Evolutionary conservation across 495 filamentous ascomycete genomes (phyloP).

Genomic region (Parachaetomium inaequale): DNA sequence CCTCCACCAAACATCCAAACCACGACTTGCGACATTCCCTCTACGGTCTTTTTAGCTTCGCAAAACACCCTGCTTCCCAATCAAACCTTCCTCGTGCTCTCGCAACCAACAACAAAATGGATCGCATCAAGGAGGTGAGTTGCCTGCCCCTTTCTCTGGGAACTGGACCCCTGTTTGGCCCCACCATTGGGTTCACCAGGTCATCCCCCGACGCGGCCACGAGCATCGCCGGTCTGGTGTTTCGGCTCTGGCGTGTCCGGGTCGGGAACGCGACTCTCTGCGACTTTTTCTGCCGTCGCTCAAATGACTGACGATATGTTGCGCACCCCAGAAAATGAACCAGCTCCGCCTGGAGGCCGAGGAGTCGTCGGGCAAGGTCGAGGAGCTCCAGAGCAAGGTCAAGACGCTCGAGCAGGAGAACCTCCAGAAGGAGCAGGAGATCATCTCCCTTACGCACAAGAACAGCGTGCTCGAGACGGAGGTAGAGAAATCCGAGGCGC

Average conservation of each 20-base stretch:
- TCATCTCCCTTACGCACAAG: constrained; percentile 88
- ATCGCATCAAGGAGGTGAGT: constrained; percentile 80
- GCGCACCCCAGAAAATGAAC: constrained; percentile 72
- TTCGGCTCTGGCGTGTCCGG: background rate
- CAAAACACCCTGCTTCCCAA: constrained; percentile 5
- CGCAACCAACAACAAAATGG: constrained; percentile 47
- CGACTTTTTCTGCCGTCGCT: background rate
- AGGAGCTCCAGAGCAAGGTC: constrained; percentile 81
- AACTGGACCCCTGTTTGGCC: constrained; percentile 36
- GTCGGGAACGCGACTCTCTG: background rate
- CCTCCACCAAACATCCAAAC: constrained; percentile 16
- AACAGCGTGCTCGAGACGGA: constrained; percentile 83
- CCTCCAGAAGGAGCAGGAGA: constrained; percentile 93
- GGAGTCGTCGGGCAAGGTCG: constrained; percentile 68
- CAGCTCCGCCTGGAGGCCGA: constrained; percentile 90
- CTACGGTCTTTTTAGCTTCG: constrained; percentile 18
- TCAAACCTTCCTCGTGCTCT: constrained; percentile 17
- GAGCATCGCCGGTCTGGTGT: constrained; percentile 7
- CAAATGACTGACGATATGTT: constrained; percentile 25
- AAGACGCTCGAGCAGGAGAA: constrained; percentile 94
- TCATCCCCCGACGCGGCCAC: constrained; percentile 9
- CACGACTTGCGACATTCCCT: constrained; percentile 17
- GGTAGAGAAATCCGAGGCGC: constrained; percentile 80
- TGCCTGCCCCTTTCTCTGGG: constrained; percentile 27
- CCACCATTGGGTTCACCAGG: constrained; percentile 37